Evolutionary conservation across 2,329 filamentous ascomycete genomes (phyloP).

Genomic region (Exophiala mesophila): DNA sequence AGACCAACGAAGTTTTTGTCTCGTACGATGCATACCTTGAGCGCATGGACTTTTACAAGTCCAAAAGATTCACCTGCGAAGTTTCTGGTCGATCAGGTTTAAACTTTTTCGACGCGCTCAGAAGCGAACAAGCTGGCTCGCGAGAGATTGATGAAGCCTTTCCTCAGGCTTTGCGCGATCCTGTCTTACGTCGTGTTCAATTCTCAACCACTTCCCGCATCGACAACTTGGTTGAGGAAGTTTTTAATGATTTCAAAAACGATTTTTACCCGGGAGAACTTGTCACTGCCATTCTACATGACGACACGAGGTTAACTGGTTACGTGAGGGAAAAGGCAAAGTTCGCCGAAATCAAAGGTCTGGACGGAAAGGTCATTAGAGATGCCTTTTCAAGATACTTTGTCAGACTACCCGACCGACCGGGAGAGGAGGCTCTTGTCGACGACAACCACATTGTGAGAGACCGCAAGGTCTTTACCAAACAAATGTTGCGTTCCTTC

Average conservation of each 20-base stretch:
- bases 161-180: constrained; percentile 83
- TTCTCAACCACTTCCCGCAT: constrained; percentile 85
- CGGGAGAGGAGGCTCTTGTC: constrained; percentile 71
- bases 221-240: constrained; percentile 59
- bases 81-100: constrained; percentile 90
- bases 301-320: constrained; percentile 61
- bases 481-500: constrained; percentile 86
- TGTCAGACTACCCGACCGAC: constrained; percentile 65
- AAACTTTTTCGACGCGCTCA: constrained; percentile 85
- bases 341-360: constrained; percentile 55
- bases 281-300: constrained; percentile 66
- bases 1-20: constrained; percentile 84
- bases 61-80: constrained; percentile 83
- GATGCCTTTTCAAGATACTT: constrained; percentile 72
- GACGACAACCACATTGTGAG: constrained; percentile 77
- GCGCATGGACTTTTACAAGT: constrained; percentile 41
- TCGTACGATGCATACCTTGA: constrained; percentile 84
- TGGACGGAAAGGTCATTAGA: constrained; percentile 65
- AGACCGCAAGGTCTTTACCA: constrained; percentile 88
- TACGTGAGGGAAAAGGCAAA: constrained; percentile 80
- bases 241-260: constrained; percentile 64
- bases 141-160: constrained; percentile 88
- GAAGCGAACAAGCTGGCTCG: constrained; percentile 71
- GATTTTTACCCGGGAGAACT: constrained; percentile 89
- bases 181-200: constrained; percentile 84